Evolutionary conservation across 2,329 filamentous ascomycete species (phyloP).

Genomic region (Byssoonygena ceratinophila): DNA sequence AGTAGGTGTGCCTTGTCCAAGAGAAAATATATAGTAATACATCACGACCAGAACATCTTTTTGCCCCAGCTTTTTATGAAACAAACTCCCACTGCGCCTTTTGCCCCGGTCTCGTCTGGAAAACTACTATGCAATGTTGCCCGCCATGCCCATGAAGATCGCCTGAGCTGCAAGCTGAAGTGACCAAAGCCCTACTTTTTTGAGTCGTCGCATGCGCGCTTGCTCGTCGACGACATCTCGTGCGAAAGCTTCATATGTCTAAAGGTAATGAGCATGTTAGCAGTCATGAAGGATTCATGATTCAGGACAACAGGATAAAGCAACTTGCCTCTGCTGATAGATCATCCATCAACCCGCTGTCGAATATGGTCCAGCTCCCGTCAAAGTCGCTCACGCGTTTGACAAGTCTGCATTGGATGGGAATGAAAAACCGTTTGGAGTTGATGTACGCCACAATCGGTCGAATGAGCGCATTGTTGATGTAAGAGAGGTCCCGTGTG

Average conservation of each 20-base stretch:
- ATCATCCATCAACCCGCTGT: slow-evolving; percentile 89
- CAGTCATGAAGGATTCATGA: slow-evolving; percentile 9
- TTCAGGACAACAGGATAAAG: too few species aligned
- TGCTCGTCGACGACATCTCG: slow-evolving; percentile 83
- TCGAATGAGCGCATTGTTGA: slow-evolving; percentile 87
- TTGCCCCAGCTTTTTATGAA: not conserved
- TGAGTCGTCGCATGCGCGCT: slow-evolving; percentile 72
- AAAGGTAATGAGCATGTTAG: slow-evolving; percentile 6
- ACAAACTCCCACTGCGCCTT: not conserved
- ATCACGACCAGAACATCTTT: not conserved
- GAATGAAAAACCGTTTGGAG: slow-evolving; percentile 86
- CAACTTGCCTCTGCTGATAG: slow-evolving; percentile 66
- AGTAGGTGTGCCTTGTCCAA: too few species aligned
- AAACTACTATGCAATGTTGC: slow-evolving; percentile 37
- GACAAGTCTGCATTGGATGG: slow-evolving; percentile 85
- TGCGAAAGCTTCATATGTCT: slow-evolving; percentile 88
- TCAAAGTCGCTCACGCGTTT: slow-evolving; percentile 85
- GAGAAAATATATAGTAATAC: not conserved
- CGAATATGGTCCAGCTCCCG: slow-evolving; percentile 87
- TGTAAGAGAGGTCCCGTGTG: slow-evolving; percentile 81
- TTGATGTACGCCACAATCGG: slow-evolving; percentile 99
- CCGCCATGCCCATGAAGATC: slow-evolving; percentile 87
- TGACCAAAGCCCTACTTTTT: slow-evolving; percentile 95
- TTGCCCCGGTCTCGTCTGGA: too few species aligned
- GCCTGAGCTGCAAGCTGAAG: slow-evolving; percentile 85